phyloP scores from a whole-genome alignment of 169 alveolate genomes.

The Plasmodium vinckei region DNA sequence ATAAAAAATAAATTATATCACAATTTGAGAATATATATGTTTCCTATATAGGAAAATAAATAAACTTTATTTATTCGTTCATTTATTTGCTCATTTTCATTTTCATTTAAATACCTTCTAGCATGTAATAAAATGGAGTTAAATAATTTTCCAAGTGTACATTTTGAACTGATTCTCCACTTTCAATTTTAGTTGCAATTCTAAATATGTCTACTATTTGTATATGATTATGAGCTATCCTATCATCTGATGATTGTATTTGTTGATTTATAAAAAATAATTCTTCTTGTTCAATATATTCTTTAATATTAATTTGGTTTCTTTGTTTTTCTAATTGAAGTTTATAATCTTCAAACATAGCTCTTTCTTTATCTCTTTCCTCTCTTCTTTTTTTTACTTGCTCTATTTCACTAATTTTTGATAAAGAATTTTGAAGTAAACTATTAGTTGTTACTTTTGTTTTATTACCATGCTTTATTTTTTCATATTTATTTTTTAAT shows the following conservation, averaged over 20 bases:
- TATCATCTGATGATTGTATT: slow-evolving; percentile 36
- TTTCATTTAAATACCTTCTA: slow-evolving; percentile 28
- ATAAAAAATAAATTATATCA: background rate
- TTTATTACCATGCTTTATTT: slow-evolving; percentile 33
- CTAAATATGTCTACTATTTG: slow-evolving; percentile 32
- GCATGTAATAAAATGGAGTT: slow-evolving; percentile 20
- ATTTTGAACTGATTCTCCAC: slow-evolving; percentile 1
- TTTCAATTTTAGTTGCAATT: background rate
- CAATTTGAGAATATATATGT: background rate
- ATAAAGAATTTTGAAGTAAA: slow-evolving; percentile 40
- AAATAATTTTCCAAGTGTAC: background rate
- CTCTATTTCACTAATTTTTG: slow-evolving; percentile 79
- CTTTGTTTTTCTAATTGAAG: slow-evolving; percentile 73
- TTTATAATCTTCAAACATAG: slow-evolving; percentile 73
- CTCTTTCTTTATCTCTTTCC: slow-evolving; percentile 77
- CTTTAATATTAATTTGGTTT: slow-evolving; percentile 81
- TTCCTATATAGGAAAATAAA: background rate
- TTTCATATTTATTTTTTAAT: slow-evolving; percentile 76
- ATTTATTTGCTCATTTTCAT: background rate
- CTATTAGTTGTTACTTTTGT: slow-evolving; percentile 71
- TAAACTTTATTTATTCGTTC: background rate
- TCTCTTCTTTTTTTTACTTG: slow-evolving; percentile 79
- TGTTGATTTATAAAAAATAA: slow-evolving; percentile 81
- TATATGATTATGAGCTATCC: slow-evolving; percentile 25
- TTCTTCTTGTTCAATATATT: slow-evolving; percentile 75